Conservation (phyloP, 208 protist genomes). For the Leishmania lainsoni region DNA sequence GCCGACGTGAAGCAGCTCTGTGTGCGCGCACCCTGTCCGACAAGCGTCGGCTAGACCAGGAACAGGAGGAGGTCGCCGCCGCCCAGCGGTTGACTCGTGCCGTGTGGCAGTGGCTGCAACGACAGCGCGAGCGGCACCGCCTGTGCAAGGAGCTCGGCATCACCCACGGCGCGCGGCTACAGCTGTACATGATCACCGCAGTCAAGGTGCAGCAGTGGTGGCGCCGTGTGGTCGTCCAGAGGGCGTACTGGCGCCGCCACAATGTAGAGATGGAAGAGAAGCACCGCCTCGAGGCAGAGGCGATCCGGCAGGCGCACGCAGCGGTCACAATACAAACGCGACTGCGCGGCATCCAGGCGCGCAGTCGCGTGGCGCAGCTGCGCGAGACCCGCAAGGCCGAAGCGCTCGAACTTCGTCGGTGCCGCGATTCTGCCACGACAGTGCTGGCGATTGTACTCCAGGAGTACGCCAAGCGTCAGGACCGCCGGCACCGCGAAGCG, state of each 20-base stretch:
- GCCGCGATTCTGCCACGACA: constrained; percentile 20
- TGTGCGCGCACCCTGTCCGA: not conserved
- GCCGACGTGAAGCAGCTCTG: constrained; percentile 19
- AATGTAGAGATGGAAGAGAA: constrained; percentile 39
- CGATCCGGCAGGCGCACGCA: constrained; percentile 19
- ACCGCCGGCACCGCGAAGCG: constrained; percentile 31
- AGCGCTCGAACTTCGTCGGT: constrained; percentile 8
- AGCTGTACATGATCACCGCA: constrained; percentile 29
- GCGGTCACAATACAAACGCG: constrained; percentile 45
- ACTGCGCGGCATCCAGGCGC: constrained; percentile 42
- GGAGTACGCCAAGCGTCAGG: constrained; percentile 50
- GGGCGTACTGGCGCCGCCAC: constrained; percentile 64
- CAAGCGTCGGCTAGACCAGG: constrained; percentile 23
- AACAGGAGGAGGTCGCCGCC: constrained; percentile 28
- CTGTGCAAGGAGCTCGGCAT: constrained; percentile 45
- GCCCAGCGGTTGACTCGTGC: constrained; percentile 38
- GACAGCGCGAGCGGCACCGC: constrained; percentile 37
- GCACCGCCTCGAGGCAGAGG: constrained; percentile 8
- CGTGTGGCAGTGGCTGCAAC: constrained; percentile 28
- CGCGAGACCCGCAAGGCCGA: constrained; percentile 4
- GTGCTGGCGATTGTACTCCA: constrained; percentile 48
- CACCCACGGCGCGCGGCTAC: constrained; percentile 40
- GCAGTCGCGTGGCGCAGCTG: constrained; percentile 3
- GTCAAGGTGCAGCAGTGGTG: constrained; percentile 74
- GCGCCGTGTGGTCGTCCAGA: constrained; percentile 35